Percentiles rank a stretch among this genome's conserved stretches.
Conservation (phyloP, 1,284 basidiomycete genomes). For the Vanrija humicola region DNA sequence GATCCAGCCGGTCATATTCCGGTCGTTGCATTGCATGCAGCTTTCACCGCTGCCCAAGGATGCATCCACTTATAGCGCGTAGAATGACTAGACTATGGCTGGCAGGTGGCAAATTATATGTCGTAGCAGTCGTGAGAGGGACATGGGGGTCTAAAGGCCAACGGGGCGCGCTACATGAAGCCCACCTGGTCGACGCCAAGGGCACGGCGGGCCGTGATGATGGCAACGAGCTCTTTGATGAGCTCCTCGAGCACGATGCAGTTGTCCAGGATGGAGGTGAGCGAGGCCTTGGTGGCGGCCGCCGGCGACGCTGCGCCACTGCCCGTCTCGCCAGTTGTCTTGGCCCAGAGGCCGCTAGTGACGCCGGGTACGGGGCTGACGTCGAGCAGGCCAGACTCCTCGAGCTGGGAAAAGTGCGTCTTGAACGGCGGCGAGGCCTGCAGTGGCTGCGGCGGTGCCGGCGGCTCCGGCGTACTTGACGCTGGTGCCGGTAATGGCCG, state of each 20-base stretch:
- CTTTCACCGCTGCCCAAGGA: too few species aligned
- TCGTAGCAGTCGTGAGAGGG: too few species aligned
- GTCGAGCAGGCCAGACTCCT: conserved; percentile 63
- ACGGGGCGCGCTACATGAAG: conserved; percentile 15
- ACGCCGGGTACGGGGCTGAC: conserved; percentile 61
- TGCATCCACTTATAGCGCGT: too few species aligned
- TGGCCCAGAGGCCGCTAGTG: conserved; percentile 58
- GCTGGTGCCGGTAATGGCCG: background rate
- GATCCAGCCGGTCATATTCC: too few species aligned
- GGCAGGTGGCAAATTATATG: too few species aligned
- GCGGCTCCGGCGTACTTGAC: background rate
- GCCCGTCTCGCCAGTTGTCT: background rate
- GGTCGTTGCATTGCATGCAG: too few species aligned
- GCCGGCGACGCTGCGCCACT: background rate
- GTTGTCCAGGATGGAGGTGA: conserved; percentile 86
- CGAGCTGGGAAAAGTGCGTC: conserved; percentile 76
- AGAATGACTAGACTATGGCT: too few species aligned
- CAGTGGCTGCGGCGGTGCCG: background rate
- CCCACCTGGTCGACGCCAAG: conserved; percentile 70
- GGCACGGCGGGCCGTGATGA: conserved; percentile 77
- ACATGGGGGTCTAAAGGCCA: background rate
- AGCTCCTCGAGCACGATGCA: conserved; percentile 92
- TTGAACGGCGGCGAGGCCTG: conserved; percentile 51
- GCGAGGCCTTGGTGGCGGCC: conserved; percentile 55
- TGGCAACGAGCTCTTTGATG: conserved; percentile 86